A percentile compares a stretch with the other conserved stretches of the same genome.
Evolutionary conservation across 805 yeast species (phyloP).

Genomic region (Suhomyces emberorum): DNA sequence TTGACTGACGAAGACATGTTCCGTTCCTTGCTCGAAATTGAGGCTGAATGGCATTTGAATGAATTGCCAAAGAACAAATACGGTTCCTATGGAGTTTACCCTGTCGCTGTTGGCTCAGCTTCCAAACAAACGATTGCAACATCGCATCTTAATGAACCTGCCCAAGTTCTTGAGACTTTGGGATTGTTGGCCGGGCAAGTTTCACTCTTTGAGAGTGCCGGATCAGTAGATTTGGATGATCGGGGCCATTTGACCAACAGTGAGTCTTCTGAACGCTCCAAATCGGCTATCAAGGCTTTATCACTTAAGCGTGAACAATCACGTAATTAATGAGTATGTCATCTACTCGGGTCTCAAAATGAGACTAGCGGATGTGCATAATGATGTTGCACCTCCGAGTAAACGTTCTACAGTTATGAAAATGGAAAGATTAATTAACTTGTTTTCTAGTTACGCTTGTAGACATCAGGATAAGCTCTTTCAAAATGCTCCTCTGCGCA

Average conservation of each 20-base stretch:
- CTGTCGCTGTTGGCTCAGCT: conserved; percentile 92
- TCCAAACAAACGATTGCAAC: conserved; percentile 81
- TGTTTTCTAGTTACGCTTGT: too few relatives aligned
- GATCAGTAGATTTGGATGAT: conserved; percentile 71
- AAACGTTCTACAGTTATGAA: too few relatives aligned
- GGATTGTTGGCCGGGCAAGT: conserved; percentile 79
- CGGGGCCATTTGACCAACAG: conserved; percentile 64
- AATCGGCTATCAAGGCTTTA: conserved; percentile 33
- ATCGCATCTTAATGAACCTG: conserved; percentile 80
- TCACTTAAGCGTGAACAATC: not conserved
- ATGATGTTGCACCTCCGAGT: too few relatives aligned
- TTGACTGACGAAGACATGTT: conserved; percentile 98
- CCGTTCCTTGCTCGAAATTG: conserved; percentile 64
- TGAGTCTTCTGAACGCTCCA: conserved; percentile 42
- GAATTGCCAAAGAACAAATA: conserved; percentile 42
- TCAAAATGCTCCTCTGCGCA: too few relatives aligned
- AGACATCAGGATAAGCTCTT: too few relatives aligned
- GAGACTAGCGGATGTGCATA: too few relatives aligned
- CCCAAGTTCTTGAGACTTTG: conserved; percentile 78
- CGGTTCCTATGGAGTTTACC: conserved; percentile 63
- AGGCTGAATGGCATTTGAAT: conserved; percentile 46
- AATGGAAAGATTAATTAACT: too few relatives aligned
- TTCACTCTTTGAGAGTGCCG: conserved; percentile 73
- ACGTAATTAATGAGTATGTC: too few relatives aligned
- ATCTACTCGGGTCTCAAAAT: not conserved